A percentile compares a stretch with the other conserved stretches of the same genome.
phyloP scores from a whole-genome alignment of 108 stramenopile species.

The Cyclotella kingstonii region DNA sequence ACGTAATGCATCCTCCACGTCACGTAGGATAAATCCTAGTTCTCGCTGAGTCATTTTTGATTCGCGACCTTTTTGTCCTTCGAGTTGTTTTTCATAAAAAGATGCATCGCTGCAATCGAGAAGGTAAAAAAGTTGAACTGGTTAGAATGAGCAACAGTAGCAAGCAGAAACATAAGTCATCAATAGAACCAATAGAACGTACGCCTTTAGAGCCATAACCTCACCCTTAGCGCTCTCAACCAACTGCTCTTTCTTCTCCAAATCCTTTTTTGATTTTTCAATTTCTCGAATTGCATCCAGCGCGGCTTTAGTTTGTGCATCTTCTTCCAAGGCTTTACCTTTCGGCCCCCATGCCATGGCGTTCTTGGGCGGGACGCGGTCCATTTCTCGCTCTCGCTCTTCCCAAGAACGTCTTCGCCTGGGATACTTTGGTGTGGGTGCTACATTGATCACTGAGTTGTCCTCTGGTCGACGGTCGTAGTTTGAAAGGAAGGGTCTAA shows the following conservation, averaged over 20 bases:
- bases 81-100: constrained; percentile 37
- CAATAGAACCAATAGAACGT: constrained; percentile 15
- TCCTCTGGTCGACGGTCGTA: not conserved
- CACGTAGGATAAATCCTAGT: constrained; percentile 56
- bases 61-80: constrained; percentile 20
- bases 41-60: constrained; percentile 24
- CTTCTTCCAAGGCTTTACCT: constrained; percentile 43
- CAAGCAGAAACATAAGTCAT: not conserved
- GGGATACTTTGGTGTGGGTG: not conserved
- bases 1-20: constrained; percentile 68
- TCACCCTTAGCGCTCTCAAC: constrained; percentile 62
- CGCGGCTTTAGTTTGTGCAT: constrained; percentile 68
- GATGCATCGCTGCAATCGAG: constrained; percentile 34
- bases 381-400: constrained; percentile 67
- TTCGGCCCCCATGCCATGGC: constrained; percentile 78
- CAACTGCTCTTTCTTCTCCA: constrained; percentile 51
- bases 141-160: not conserved
- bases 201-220: constrained; percentile 64
- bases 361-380: constrained; percentile 62
- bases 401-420: constrained; percentile 56
- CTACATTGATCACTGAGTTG: constrained; percentile 10
- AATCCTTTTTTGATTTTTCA: constrained; percentile 41
- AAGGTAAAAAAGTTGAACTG: not conserved
- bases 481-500: not conserved
- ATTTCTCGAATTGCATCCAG: constrained; percentile 74